Base-by-base conservation (phyloP, 1,284 basidiomycete genomes). In the Fomes fomentarius region DNA sequence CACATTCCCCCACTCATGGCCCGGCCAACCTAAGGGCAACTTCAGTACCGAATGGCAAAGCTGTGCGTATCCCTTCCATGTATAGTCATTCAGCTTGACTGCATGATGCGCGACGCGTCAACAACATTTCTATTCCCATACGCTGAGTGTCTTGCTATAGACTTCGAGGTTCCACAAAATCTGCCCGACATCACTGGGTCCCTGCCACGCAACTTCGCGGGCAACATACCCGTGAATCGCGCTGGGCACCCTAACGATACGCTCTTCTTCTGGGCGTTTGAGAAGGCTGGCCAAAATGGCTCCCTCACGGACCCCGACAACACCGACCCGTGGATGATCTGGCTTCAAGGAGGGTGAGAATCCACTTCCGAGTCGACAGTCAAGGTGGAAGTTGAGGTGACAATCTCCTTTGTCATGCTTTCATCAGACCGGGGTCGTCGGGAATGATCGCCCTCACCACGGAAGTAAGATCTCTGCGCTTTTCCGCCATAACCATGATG, bases 191-290 rank as follows among this genome's bases (percentile, higher is more conserved):
- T 89, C 4, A 83, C 85, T 0, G 87, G 83, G 66, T 64, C 75
- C 22, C 63, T 87, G 8, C 69, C 74, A 14, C 78, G 79, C 8
- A 83, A 75, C 64, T 91, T 76, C 62, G 86, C 88, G 0, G 88
- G 87, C 47, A 91, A 87, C 56, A 76, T 89, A 49, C 77, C 79
- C 5, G 85, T 90, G 2, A 74, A 84, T 57, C 76, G 87, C 34
- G 54, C 56, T 9, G 63, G 57, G 9, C 68, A 74, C n/a, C 84
- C 84, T 0, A 88, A 90, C 54, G 74, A 89, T 56, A 88, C 87
- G 0, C 72, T 91, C 2, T 91, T 89, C 71, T 91, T 91, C 69
- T 82, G 82, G 77, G 87, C 76, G 1, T 82, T 85, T 57, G 88
- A 91, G 66, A 81, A 80, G 37, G n/a, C n/a, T n/a, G n/a, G n/a